Evolutionary conservation across 306 rosid species (phyloP).

Genomic region (Rosa persica): DNA sequence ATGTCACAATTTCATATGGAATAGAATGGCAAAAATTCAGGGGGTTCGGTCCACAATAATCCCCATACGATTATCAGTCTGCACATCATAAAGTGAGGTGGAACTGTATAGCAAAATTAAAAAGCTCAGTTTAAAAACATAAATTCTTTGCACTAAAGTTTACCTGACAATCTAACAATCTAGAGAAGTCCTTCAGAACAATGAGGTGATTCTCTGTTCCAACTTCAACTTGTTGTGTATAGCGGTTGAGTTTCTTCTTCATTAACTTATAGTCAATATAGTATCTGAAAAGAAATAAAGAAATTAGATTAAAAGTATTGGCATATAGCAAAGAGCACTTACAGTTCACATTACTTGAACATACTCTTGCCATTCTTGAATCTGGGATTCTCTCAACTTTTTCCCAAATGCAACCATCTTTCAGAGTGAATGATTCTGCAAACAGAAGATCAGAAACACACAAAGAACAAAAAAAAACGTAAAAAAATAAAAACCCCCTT

Average conservation of each 20-base stretch:
- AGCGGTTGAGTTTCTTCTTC: constrained; percentile 80
- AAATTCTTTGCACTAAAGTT: background rate
- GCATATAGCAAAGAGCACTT: background rate
- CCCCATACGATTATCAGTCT: background rate
- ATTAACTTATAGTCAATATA: constrained; percentile 75
- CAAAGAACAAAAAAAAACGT: background rate
- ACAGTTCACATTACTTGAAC: background rate
- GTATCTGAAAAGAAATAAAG: constrained; percentile 41
- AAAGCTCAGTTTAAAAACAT: background rate
- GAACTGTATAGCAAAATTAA: background rate
- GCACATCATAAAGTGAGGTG: background rate
- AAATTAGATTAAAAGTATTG: background rate
- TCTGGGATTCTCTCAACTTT: constrained; percentile 77
- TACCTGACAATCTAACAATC: constrained; percentile 70
- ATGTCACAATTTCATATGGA: background rate
- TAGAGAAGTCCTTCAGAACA: constrained; percentile 75
- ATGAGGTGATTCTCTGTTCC: constrained; percentile 54
- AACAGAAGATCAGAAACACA: constrained; percentile 9
- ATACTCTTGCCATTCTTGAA: constrained; percentile 90
- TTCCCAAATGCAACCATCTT: constrained; percentile 87
- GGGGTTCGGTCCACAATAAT: background rate
- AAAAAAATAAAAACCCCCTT: background rate
- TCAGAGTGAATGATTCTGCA: constrained; percentile 11
- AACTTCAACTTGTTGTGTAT: constrained; percentile 54
- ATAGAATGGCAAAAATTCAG: background rate